Conservation (phyloP, 305 asterid species). For the Rubia tinctorum region DNA sequence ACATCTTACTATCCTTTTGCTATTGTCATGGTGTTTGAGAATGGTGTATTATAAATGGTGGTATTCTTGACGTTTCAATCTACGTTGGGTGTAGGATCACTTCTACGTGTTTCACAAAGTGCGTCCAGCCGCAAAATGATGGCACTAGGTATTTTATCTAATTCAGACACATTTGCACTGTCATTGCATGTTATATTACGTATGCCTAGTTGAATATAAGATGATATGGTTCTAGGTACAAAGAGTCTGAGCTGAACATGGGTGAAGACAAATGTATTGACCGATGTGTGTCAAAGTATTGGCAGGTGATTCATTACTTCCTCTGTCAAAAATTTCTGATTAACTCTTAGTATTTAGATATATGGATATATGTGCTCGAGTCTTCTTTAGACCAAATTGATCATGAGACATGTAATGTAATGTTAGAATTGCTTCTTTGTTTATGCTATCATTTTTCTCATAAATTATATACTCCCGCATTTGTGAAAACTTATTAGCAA, state of each 20-base stretch:
- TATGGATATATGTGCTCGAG: neutral
- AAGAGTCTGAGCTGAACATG: constrained; percentile 88
- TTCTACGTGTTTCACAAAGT: constrained; percentile 73
- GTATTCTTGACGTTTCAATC: constrained; percentile 8
- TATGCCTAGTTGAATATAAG: neutral
- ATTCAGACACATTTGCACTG: neutral
- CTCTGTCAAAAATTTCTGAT: neutral
- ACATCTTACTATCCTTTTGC: no score
- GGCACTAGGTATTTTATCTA: neutral
- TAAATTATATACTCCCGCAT: neutral
- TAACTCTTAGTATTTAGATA: no score
- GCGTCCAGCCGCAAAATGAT: constrained; percentile 40
- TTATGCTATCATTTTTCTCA: neutral
- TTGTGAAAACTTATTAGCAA: neutral
- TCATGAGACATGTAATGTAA: no score
- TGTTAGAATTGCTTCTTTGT: neutral
- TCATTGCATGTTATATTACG: neutral
- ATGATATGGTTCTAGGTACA: constrained; percentile 45
- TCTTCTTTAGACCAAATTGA: neutral
- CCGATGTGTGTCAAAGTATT: constrained; percentile 85
- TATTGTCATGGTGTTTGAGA: neutral
- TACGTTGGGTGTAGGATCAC: constrained; percentile 59
- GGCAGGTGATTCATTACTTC: constrained; percentile 55
- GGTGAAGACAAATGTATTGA: constrained; percentile 92
- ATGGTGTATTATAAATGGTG: neutral